These are phyloP conservation scores for Verbena officinalis DNA, from an alignment of 257 asterid species.

Conservation along the genomic window DNA sequence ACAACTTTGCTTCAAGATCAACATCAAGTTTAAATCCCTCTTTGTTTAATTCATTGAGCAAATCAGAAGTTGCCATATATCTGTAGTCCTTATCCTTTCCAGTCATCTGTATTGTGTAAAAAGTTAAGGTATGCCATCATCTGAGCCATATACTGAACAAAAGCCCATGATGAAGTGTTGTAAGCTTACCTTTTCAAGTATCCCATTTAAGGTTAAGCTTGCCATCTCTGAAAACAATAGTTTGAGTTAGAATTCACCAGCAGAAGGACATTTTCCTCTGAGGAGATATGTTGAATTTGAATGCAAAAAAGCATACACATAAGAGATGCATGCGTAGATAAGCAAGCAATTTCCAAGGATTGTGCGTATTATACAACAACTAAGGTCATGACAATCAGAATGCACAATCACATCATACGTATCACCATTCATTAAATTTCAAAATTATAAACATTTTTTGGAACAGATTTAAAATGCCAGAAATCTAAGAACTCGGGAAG, in stretches of 20 bases:
- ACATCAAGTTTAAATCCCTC: constrained; percentile 82
- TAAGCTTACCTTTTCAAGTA: constrained; percentile 81
- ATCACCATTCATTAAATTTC: neutral
- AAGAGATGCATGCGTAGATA: neutral
- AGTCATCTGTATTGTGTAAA: constrained; percentile 69
- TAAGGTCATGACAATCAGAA: neutral
- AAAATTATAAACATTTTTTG: neutral
- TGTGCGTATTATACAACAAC: neutral
- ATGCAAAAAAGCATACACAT: neutral
- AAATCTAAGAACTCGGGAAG: neutral
- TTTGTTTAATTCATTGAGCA: constrained; percentile 87
- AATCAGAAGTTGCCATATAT: constrained; percentile 99
- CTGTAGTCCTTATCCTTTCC: constrained; percentile 98
- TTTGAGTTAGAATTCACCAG: constrained; percentile 26
- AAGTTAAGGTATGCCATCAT: constrained; percentile 8
- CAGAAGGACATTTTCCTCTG: constrained; percentile 23
- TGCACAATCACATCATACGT: neutral
- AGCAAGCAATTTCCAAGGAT: neutral
- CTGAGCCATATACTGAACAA: neutral
- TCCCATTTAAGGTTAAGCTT: constrained; percentile 42
- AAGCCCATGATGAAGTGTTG: constrained; percentile 8
- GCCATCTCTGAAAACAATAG: constrained; percentile 34
- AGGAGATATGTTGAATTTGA: constrained; percentile 1
- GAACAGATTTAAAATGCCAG: neutral
- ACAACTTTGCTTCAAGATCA: constrained; percentile 83